Evolutionary conservation across 495 filamentous ascomycete genomes (phyloP), one percentile per base, ranked within the genome.

Genomic region (Stereocaulon alpinum): DNA sequence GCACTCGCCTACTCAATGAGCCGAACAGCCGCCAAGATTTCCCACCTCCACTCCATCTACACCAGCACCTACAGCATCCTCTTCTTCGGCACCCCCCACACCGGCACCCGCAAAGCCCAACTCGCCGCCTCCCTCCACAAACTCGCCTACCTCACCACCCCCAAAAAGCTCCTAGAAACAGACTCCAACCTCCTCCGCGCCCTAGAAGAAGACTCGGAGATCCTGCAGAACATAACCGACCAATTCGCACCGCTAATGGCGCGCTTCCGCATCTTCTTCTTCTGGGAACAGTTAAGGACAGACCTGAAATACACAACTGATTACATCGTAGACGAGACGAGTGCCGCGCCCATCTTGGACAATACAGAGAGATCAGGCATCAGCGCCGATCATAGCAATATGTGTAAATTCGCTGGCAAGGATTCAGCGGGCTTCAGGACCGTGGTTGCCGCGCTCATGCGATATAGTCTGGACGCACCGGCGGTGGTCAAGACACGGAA

Each of bases 231-330:
- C 59, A 70, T 76, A 61, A 75, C 66, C 30, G 74, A 74, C 58
- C 65, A 72, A 20, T 77, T 77, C 58, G 65, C 61, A 6, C 74
- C 74, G 11, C 59, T 77, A 49, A 74, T 76, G 74, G 59, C 65
- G 22, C 64, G 68, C 30, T 75, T 76, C 61, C 66, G 60, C 11
- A 62, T 76, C 27, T 73, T 65, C 61, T 73, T 73, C 63, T 72
- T 77, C 61, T 76, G 74, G 74, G 74, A 77, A 56, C 72, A 75
- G 55, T 63, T 67, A 51, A 69, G 68, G 41, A 73, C 68, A 14
- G 64, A 74, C 60, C 47, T 73, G 24, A 67, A 67, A 40, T 69
- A 56, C 32, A 66, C 56, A 22, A 29, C 47, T 11, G 61, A 66
- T 37, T 66, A 66, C 29, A 43, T 67, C 14, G 65, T 67, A 0